Evolutionary conservation across 768 basidiomycete genomes (phyloP).

Genomic region (Suillus ampliporus): DNA sequence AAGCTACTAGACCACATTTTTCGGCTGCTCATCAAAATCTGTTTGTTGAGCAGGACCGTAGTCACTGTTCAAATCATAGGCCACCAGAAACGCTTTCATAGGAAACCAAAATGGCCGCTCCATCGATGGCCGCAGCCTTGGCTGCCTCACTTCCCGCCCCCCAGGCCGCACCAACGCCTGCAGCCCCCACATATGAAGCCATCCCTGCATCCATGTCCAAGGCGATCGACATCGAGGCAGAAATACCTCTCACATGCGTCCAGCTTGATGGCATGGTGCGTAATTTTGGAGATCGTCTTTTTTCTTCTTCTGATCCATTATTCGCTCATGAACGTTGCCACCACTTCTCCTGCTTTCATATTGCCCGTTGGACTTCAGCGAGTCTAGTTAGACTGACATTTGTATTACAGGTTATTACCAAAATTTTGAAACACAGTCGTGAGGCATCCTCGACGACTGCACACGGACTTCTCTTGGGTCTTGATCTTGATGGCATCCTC

Average conservation of each 20-base stretch:
- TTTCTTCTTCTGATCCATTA: background rate
- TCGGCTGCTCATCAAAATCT: background rate
- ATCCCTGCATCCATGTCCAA: constrained; percentile 94
- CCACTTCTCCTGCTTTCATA: constrained; percentile 8
- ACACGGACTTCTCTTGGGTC: constrained; percentile 85
- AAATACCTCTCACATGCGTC: constrained; percentile 78
- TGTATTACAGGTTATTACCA: constrained; percentile 76
- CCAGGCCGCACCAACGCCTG: constrained; percentile 61
- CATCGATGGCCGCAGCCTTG: constrained; percentile 92
- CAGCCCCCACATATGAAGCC: constrained; percentile 76
- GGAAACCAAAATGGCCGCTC: constrained; percentile 57
- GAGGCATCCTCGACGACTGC: constrained; percentile 77
- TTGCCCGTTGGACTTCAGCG: background rate
- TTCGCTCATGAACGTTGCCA: background rate
- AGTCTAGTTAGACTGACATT: constrained; percentile 22
- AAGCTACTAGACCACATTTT: background rate
- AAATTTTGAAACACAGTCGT: constrained; percentile 91
- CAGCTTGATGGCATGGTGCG: constrained; percentile 89
- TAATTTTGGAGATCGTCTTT: constrained; percentile 17
- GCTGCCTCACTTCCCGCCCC: constrained; percentile 80
- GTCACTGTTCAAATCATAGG: background rate
- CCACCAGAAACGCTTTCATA: background rate
- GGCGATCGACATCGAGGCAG: constrained; percentile 91
- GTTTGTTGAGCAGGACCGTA: background rate
- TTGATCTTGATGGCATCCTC: constrained; percentile 89